Base-by-base conservation (phyloP, 78 protist genomes). In the Guillardia theta region DNA sequence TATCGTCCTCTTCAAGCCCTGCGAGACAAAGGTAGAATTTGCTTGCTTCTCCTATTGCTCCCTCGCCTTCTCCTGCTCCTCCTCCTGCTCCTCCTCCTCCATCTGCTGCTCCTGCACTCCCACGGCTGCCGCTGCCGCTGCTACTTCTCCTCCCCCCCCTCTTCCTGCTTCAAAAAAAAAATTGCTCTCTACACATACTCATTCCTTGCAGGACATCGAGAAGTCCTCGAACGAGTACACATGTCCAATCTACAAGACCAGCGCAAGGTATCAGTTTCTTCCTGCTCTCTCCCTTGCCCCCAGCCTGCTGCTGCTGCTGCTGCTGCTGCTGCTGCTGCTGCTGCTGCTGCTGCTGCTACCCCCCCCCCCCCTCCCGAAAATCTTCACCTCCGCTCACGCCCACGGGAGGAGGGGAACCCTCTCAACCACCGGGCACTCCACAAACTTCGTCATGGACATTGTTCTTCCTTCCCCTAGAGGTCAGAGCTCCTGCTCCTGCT, bases 211-310 rank as follows among this genome's bases (percentile, higher is more conserved):
- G n/a, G 93, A 24, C 30, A 9, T 36, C 76, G 6, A 22, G 12
- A 5, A 47, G 36, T 21, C 33, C 30, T 27, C 36, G 36, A 19
- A 21, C 15, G 83, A 36, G 43, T 98, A 97, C 93, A 10, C 0
- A 33, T 97, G 98, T 92, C 98, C 99, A 0, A 90, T 93, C 27
- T 98, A 98, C 97, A 94, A 93, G 76, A 97, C 97, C 62, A n/a
- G n/a, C n/a, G n/a, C 70, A 58, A 58, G 70, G 70, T 58, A 1
- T 58, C 27, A 24, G 1, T 6, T 30, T 30, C 21, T 58, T 50
- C 58, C 58, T 15, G 15, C 58, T 15, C n/a, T n/a, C n/a, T n/a
- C n/a, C n/a, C n/a, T n/a, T n/a, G n/a, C n/a, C n/a, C n/a, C n/a
- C n/a, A n/a, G n/a, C n/a, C n/a, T n/a, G n/a, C n/a, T n/a, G n/a